Evolutionary conservation across 2,329 filamentous ascomycete genomes (phyloP).

Genomic region (Waltergamsia citrina): DNA sequence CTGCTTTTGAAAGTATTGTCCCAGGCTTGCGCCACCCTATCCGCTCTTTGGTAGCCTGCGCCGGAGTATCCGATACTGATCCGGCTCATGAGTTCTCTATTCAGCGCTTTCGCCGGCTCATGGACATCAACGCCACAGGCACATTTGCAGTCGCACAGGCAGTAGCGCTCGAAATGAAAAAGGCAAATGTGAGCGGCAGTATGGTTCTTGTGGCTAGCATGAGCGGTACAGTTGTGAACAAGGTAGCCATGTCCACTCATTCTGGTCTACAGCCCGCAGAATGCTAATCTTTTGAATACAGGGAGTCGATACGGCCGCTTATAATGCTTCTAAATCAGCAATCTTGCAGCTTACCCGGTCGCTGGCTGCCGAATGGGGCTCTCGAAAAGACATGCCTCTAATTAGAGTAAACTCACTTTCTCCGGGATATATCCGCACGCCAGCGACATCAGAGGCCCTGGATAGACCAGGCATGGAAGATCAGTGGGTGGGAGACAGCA

Average conservation of each 20-base stretch:
- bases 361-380: slow-evolving; percentile 43
- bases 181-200: slow-evolving; percentile 23
- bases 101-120: slow-evolving; percentile 4
- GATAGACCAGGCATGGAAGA: slow-evolving; percentile 16
- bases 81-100: slow-evolving; percentile 15
- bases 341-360: slow-evolving; percentile 40
- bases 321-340: slow-evolving; percentile 45
- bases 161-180: slow-evolving; percentile 36
- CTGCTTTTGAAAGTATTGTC: slow-evolving; percentile 10
- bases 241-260: slow-evolving; percentile 20
- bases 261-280: not conserved
- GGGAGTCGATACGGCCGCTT: slow-evolving; percentile 31
- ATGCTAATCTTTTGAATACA: slow-evolving; percentile 6
- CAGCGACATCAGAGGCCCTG: slow-evolving; percentile 17
- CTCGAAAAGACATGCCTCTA: slow-evolving; percentile 22
- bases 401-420: slow-evolving; percentile 45
- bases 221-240: slow-evolving; percentile 30
- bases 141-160: slow-evolving; percentile 33
- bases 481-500: slow-evolving; percentile 18
- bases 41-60: slow-evolving; percentile 19
- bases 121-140: slow-evolving; percentile 3
- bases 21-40: slow-evolving; percentile 13
- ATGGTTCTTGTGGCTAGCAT: slow-evolving; percentile 41
- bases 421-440: slow-evolving; percentile 43
- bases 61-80: slow-evolving; percentile 17